Conservation (phyloP, 352 stramenopile species). For the Paralagenidium karlingii region DNA sequence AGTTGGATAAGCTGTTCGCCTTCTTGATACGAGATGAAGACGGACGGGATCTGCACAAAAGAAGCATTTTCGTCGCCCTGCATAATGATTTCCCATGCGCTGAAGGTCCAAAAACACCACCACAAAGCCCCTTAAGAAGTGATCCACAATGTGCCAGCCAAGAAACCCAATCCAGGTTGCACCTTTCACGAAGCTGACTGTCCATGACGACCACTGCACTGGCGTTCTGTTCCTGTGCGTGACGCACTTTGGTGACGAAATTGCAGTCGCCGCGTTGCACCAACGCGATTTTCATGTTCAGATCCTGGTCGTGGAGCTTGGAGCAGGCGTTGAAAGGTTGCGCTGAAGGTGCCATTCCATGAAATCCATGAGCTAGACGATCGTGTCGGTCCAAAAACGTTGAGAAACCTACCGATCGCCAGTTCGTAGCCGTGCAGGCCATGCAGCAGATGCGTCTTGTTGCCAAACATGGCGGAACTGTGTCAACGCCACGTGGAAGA, state of each 20-base stretch:
- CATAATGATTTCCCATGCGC: constrained; percentile 74
- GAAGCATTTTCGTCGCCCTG: constrained; percentile 65
- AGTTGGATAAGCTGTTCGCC: constrained; percentile 38
- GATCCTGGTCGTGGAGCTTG: constrained; percentile 8
- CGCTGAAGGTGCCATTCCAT: too few species aligned
- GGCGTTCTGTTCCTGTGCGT: constrained; percentile 50
- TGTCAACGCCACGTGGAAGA: too few species aligned
- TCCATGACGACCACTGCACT: constrained; percentile 68
- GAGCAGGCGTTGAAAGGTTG: too few species aligned
- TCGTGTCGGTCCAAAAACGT: too few species aligned
- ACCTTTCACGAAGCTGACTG: constrained; percentile 3
- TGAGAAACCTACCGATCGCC: too few species aligned
- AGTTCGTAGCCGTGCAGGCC: too few species aligned
- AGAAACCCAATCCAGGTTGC: background rate
- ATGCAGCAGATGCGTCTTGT: too few species aligned
- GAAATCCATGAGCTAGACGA: too few species aligned
- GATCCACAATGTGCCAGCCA: background rate
- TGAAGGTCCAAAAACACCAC: background rate
- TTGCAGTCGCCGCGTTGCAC: constrained; percentile 62
- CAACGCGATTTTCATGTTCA: constrained; percentile 55
- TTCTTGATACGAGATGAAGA: constrained; percentile 58
- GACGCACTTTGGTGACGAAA: constrained; percentile 34
- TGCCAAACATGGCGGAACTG: too few species aligned
- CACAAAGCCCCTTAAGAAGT: background rate
- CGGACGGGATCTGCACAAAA: constrained; percentile 42